A percentile compares a stretch with the other conserved stretches of the same genome.
phyloP scores from a whole-genome alignment of 2,329 filamentous ascomycete genomes.

The Venturia asperata region DNA sequence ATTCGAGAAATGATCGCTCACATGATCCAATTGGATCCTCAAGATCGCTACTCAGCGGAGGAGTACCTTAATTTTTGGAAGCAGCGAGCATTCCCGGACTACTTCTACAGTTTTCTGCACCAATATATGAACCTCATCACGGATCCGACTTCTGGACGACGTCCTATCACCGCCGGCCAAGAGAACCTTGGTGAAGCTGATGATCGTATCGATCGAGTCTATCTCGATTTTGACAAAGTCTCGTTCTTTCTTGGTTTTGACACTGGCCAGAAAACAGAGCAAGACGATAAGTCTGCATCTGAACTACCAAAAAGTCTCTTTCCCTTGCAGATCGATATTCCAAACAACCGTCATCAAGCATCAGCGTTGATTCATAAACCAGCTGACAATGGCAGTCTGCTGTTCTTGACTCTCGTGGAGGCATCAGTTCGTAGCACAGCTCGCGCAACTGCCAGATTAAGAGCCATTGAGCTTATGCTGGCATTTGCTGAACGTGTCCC shows the following conservation, averaged over 20 bases:
- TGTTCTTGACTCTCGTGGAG: slow-evolving; percentile 83
- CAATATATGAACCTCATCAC: slow-evolving; percentile 97
- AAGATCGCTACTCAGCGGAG: slow-evolving; percentile 85
- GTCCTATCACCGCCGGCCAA: slow-evolving; percentile 57
- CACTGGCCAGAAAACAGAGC: slow-evolving; percentile 34
- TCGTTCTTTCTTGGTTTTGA: slow-evolving; percentile 83
- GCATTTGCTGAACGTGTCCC: slow-evolving; percentile 87
- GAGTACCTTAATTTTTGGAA: slow-evolving; percentile 92
- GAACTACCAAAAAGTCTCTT: slow-evolving; percentile 51
- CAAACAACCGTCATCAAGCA: slow-evolving; percentile 69
- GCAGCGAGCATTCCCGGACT: slow-evolving; percentile 84
- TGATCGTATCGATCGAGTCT: slow-evolving; percentile 88
- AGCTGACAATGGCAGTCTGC: slow-evolving; percentile 80
- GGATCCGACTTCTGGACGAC: slow-evolving; percentile 74
- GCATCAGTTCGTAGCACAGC: slow-evolving; percentile 85
- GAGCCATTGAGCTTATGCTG: slow-evolving; percentile 83
- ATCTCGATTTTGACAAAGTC: slow-evolving; percentile 94
- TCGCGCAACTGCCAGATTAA: slow-evolving; percentile 75
- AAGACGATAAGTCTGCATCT: slow-evolving; percentile 21
- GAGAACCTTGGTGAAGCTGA: slow-evolving; percentile 80
- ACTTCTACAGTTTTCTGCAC: slow-evolving; percentile 96
- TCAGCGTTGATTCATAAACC: slow-evolving; percentile 54
- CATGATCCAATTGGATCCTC: slow-evolving; percentile 93
- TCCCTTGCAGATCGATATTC: slow-evolving; percentile 77
- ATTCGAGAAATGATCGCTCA: slow-evolving; percentile 83